Conservation (phyloP, 345 rosid species). For the Erysimum cheiranthoides region DNA sequence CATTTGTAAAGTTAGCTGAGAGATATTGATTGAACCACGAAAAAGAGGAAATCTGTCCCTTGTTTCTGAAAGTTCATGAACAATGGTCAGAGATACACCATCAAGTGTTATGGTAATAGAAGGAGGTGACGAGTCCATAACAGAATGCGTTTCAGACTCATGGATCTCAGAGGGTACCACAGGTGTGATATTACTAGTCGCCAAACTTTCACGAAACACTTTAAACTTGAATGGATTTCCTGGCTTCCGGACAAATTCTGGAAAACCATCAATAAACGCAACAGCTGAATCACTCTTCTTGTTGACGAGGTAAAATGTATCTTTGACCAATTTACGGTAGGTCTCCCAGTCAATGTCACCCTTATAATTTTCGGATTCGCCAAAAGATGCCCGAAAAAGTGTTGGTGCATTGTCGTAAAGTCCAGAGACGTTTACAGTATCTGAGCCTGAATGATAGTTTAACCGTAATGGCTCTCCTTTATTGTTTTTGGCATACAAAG, state of each 20-base stretch:
- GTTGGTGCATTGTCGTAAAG: slow-evolving; percentile 58
- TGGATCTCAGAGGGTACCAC: slow-evolving; percentile 43
- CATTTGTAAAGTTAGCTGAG: slow-evolving; percentile 62
- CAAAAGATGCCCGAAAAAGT: slow-evolving; percentile 67
- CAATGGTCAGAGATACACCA: slow-evolving; percentile 64
- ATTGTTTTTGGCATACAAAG: slow-evolving; percentile 72
- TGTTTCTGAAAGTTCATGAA: slow-evolving; percentile 74
- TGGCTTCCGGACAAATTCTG: slow-evolving; percentile 88
- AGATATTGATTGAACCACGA: slow-evolving; percentile 58
- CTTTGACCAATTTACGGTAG: slow-evolving; percentile 60
- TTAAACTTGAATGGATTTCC: slow-evolving; percentile 94
- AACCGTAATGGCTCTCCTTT: slow-evolving; percentile 75
- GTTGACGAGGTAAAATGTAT: slow-evolving; percentile 75
- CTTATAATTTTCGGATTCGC: slow-evolving; percentile 60
- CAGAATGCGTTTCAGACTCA: slow-evolving; percentile 49
- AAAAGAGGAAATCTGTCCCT: slow-evolving; percentile 76
- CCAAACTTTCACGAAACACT: slow-evolving; percentile 56
- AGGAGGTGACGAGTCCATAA: slow-evolving; percentile 55
- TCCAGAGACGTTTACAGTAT: slow-evolving; percentile 73
- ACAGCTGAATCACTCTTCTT: slow-evolving; percentile 82
- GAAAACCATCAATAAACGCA: slow-evolving; percentile 76
- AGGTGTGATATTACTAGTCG: slow-evolving; percentile 44
- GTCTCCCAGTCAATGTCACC: slow-evolving; percentile 71
- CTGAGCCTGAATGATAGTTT: slow-evolving; percentile 66
- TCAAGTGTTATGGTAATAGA: slow-evolving; percentile 60